These are phyloP conservation scores for Termitomyces eurrhizus DNA, from an alignment of 768 basidiomycete species.

Conservation along the genomic window DNA sequence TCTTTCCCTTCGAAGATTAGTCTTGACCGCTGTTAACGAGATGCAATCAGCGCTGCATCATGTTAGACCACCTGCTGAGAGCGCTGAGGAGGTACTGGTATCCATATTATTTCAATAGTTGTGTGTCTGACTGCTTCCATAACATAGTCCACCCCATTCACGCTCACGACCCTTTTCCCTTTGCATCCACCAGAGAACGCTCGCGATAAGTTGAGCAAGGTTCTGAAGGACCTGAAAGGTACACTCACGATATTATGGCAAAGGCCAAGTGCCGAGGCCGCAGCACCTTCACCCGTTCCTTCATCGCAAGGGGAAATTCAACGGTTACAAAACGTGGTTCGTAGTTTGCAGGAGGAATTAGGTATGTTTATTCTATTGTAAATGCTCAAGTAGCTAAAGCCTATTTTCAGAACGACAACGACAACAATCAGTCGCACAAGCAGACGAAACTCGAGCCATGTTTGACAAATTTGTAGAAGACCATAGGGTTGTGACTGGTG, in stretches of 20 bases:
- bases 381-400: neutral
- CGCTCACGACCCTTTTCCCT: conserved; percentile 49
- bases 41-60: conserved; percentile 52
- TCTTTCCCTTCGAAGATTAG: conserved; percentile 49
- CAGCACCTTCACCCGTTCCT: conserved; percentile 14
- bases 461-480: conserved; percentile 45
- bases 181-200: conserved; percentile 47
- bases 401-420: conserved; percentile 13
- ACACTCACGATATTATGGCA: conserved; percentile 27
- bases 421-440: neutral
- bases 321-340: conserved; percentile 47
- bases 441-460: conserved; percentile 1
- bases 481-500: conserved; percentile 29
- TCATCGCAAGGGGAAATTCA: conserved; percentile 40
- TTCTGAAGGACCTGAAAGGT: conserved; percentile 40
- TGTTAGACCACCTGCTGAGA: conserved; percentile 35
- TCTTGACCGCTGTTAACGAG: conserved; percentile 63
- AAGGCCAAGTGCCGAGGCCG: conserved; percentile 17
- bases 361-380: conserved; percentile 33
- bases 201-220: conserved; percentile 40
- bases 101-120: conserved; percentile 5
- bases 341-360: conserved; percentile 51
- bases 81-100: conserved; percentile 43
- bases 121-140: conserved; percentile 2
- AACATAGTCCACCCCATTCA: conserved; percentile 40